These are phyloP conservation scores for Fusarium austroafricanum DNA, from an alignment of 2,329 filamentous ascomycete species.

Conservation along the genomic window DNA sequence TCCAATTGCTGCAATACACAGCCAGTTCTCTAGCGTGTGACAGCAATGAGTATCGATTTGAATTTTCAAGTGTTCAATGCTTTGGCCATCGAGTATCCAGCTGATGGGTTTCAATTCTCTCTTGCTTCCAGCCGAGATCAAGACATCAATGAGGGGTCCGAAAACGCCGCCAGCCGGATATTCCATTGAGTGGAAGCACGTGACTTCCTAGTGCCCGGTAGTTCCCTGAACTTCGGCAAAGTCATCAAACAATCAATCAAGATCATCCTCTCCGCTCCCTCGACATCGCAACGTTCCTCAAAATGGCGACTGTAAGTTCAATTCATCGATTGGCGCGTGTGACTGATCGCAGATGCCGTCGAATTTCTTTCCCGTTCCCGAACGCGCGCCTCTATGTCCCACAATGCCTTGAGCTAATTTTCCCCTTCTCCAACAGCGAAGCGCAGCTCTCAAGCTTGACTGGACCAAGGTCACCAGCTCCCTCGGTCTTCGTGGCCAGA, in stretches of 20 bases:
- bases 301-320: slow-evolving; percentile 76
- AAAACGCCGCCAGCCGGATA: slow-evolving; percentile 31
- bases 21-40: background rate
- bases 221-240: slow-evolving; percentile 58
- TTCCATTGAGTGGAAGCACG: slow-evolving; percentile 47
- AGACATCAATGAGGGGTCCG: slow-evolving; percentile 41
- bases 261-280: slow-evolving; percentile 63
- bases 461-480: slow-evolving; percentile 95
- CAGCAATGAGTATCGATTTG: background rate
- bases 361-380: slow-evolving; percentile 18
- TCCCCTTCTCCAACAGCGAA: slow-evolving; percentile 73
- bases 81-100: background rate
- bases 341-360: slow-evolving; percentile 33
- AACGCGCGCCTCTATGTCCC: slow-evolving; percentile 33
- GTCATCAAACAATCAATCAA: slow-evolving; percentile 58
- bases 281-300: slow-evolving; percentile 62
- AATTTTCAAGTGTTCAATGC: background rate
- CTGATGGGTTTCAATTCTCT: background rate
- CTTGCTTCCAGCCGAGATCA: background rate
- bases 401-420: slow-evolving; percentile 66
- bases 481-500: slow-evolving; percentile 96
- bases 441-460: slow-evolving; percentile 99
- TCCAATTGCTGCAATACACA: background rate
- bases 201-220: slow-evolving; percentile 47
- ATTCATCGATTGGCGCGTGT: slow-evolving; percentile 46